A percentile compares a stretch with the other conserved stretches of the same genome.
Conservation (phyloP, 345 rosid genomes). For the Hibiscus trionum region DNA sequence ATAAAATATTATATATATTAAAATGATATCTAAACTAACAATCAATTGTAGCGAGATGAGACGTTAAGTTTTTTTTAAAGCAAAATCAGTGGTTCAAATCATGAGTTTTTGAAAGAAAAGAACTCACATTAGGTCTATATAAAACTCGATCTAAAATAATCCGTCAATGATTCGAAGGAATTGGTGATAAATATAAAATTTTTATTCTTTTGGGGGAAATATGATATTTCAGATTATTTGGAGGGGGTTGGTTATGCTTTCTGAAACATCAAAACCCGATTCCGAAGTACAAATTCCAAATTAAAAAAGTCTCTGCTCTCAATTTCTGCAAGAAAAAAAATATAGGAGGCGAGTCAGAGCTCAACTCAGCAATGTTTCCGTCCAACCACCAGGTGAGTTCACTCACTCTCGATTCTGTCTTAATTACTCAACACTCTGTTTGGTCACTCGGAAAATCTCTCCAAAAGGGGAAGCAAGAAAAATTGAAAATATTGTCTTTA, state of each 20-base stretch:
- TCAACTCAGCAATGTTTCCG: constrained; percentile 15
- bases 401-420: background rate
- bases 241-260: background rate
- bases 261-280: background rate
- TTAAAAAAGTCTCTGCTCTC: background rate
- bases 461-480: background rate
- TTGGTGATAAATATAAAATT: background rate
- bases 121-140: too few species aligned
- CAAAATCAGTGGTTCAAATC: too few species aligned
- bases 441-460: background rate
- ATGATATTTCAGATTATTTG: background rate
- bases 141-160: too few species aligned
- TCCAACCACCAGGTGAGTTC: constrained; percentile 18
- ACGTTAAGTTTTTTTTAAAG: too few species aligned
- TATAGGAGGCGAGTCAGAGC: constrained; percentile 6
- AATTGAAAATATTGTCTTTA: background rate
- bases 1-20: too few species aligned
- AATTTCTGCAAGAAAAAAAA: background rate
- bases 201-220: background rate
- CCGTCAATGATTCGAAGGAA: too few species aligned
- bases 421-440: background rate
- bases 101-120: too few species aligned
- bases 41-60: too few species aligned
- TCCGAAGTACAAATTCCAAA: background rate
- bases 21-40: too few species aligned